Evolutionary conservation across 1,284 basidiomycete genomes (phyloP).

Genomic region (Ganoderma lingzhi): DNA sequence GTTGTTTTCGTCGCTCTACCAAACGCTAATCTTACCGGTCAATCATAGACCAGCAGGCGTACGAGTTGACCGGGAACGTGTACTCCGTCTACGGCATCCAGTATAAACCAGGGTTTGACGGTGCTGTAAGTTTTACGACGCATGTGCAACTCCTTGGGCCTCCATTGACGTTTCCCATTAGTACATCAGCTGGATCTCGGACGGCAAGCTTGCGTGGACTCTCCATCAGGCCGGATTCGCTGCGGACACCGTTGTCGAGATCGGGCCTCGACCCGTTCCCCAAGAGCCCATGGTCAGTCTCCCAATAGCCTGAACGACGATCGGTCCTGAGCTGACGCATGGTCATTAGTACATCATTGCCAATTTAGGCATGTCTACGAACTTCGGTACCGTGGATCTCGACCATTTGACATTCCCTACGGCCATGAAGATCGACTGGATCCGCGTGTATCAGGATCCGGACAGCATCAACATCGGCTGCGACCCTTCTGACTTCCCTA

Average conservation of each 20-base stretch:
- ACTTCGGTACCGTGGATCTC: conserved; percentile 78
- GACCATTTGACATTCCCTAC: conserved; percentile 72
- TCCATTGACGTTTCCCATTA: conserved; percentile 58
- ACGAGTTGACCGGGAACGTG: conserved; percentile 51
- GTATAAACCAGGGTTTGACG: conserved; percentile 55
- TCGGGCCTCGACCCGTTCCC: conserved; percentile 78
- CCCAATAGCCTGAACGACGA: not conserved
- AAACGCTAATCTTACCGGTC: conserved; percentile 57
- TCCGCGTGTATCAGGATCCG: conserved; percentile 82
- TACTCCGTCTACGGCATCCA: conserved; percentile 72
- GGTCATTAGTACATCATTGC: conserved; percentile 73
- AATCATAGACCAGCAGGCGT: conserved; percentile 47
- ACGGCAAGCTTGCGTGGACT: conserved; percentile 77
- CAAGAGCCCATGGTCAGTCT: conserved; percentile 82
- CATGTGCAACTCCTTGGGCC: not conserved
- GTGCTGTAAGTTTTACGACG: conserved; percentile 39
- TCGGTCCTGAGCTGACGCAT: conserved; percentile 49
- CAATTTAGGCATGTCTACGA: conserved; percentile 84
- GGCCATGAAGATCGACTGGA: conserved; percentile 81
- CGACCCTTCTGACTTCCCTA: conserved; percentile 82
- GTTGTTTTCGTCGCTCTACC: conserved; percentile 53
- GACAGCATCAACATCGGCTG: conserved; percentile 80
- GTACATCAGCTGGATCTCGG: conserved; percentile 85
- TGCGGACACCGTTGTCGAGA: conserved; percentile 70
- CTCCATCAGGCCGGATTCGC: conserved; percentile 77